These are phyloP conservation scores for Eutypella sp. DNA, from an alignment of 2,329 filamentous ascomycete species.

Conservation along the genomic window DNA sequence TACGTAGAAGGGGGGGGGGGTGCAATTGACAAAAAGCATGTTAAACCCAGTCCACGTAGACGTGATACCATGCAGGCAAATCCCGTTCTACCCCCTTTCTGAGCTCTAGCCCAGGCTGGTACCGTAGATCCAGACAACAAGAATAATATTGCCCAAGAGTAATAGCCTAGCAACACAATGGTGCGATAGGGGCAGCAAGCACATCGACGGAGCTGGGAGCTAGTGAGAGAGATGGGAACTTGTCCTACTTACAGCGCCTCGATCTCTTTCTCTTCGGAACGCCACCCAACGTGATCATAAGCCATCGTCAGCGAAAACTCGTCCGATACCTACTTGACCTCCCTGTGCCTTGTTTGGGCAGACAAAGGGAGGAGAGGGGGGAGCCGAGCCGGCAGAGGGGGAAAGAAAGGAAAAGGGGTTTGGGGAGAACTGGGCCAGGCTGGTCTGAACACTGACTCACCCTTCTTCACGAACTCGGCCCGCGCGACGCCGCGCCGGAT, in stretches of 20 bases:
- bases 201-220: slow-evolving; percentile 1
- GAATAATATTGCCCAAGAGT: too few relatives aligned
- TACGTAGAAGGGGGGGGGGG: background rate
- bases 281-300: too few relatives aligned
- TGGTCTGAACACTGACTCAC: too few relatives aligned
- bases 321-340: background rate
- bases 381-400: too few relatives aligned
- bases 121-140: too few relatives aligned
- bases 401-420: background rate
- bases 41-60: too few relatives aligned
- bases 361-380: background rate
- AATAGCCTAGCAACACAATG: too few relatives aligned
- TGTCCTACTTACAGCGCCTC: slow-evolving; percentile 73
- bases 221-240: background rate
- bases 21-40: too few relatives aligned
- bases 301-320: background rate
- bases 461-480: slow-evolving; percentile 88
- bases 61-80: too few relatives aligned
- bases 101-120: too few relatives aligned
- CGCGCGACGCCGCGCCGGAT: slow-evolving; percentile 71
- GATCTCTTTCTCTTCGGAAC: slow-evolving; percentile 62
- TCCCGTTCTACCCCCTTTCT: too few relatives aligned
- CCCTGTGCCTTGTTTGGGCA: background rate
- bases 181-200: background rate
- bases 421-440: too few relatives aligned